Evolutionary conservation across 345 rosid genomes (phyloP).

Genomic region (Brassica nigra): DNA sequence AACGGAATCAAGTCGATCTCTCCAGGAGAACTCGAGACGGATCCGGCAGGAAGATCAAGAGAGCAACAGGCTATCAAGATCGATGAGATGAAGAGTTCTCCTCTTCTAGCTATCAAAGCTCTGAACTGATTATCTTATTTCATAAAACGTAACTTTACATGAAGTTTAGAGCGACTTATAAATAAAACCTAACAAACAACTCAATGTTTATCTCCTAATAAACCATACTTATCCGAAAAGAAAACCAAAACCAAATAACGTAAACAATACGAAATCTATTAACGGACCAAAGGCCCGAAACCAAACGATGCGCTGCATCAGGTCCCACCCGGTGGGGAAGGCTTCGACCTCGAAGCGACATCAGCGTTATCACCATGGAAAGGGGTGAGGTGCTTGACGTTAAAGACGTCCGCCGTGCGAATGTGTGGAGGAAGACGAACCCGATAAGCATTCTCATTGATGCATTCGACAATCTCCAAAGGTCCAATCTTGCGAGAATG

Average conservation of each 20-base stretch:
- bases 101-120: neutral
- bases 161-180: neutral
- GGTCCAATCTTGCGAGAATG: neutral
- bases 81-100: neutral
- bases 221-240: neutral
- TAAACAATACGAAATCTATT: too few species aligned
- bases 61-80: neutral
- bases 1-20: neutral
- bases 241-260: too few species aligned
- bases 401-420: neutral
- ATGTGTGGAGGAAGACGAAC: too few species aligned
- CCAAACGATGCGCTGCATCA: neutral
- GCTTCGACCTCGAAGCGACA: neutral
- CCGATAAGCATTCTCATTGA: too few species aligned
- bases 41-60: neutral
- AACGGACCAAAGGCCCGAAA: too few species aligned
- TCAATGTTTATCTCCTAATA: neutral
- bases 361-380: neutral
- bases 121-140: neutral
- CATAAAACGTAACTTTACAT: neutral
- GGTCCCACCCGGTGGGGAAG: neutral
- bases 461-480: neutral
- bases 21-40: too few species aligned
- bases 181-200: too few species aligned
- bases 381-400: neutral